Base-by-base conservation (phyloP, 495 filamentous ascomycete genomes). In the Penicillium taxi region DNA sequence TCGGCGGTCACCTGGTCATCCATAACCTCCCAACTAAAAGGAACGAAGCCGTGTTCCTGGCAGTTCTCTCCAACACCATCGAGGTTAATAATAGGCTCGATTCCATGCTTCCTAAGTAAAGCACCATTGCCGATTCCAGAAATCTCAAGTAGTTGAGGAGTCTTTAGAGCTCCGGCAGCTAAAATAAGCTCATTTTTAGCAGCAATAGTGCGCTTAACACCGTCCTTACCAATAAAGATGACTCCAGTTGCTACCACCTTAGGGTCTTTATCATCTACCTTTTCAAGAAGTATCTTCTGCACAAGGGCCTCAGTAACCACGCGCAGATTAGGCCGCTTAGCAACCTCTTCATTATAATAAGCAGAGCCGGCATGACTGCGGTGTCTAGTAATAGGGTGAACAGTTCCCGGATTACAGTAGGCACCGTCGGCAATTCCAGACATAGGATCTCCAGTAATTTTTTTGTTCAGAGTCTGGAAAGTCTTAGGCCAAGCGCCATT, bases 111-210 rank as follows among this genome's bases (percentile, higher is more conserved):
- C 32, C 27, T 38, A 18, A 44, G 22, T 5, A 35, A 11, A 1
- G 19, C 29, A 9, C 34, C 23, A 32, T 58, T 47, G 6, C 78
- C 78, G 29, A 83, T 52, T 8, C 80, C 78, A 0, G 80, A 84
- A 0, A 77, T 64, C 46, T 83, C 77, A 7, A 82, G 61, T 2
- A 83, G 51, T 1, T 59, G 50, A 4, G 80, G 75, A 0, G 78
- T 69, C 9, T 70, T 65, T 13, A 72, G 58, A 7, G 70, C 48
- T 6, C 80, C 80, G n/a, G 69, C 71, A 1, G 77, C 74, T 1
- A 80, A 44, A 26, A 84, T 66, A 2, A 82, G 72, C 23, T 78
- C 72, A 24, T 64, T 73, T 8, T 49, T 56, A 1, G 71, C 79
- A 26, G 46, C 56, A 13, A 81, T 44, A 1, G 45, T 62, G 11